These are phyloP conservation scores for Apophysomyces sp. DNA, from an alignment of 371 early-diverging fungal species.

Conservation along the genomic window DNA sequence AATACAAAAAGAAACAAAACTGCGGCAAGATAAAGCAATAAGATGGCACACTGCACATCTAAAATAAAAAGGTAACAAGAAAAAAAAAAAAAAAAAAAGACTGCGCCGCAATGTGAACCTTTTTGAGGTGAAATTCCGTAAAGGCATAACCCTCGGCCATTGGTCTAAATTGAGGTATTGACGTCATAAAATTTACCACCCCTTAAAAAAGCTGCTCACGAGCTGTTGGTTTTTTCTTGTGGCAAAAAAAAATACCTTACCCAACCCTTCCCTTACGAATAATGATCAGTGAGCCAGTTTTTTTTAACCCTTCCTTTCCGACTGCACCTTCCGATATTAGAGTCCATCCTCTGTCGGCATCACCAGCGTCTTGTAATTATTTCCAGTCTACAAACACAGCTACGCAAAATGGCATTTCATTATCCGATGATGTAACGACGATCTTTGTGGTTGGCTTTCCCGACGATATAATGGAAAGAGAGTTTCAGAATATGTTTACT, in stretches of 20 bases:
- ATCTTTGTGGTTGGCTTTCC: conserved; percentile 98
- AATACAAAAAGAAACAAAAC: background rate
- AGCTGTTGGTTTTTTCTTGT: background rate
- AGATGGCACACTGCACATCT: background rate
- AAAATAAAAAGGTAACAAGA: background rate
- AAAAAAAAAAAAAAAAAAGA: background rate
- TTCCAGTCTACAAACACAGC: background rate
- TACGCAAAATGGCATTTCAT: background rate
- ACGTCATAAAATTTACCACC: background rate
- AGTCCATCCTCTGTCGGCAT: conserved; percentile 8
- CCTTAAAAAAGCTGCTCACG: background rate
- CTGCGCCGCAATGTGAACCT: background rate
- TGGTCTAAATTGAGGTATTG: background rate
- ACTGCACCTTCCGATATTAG: conserved; percentile 8
- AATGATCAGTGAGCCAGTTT: conserved; percentile 12
- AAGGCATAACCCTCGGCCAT: background rate
- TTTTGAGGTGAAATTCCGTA: background rate
- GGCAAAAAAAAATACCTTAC: conserved; percentile 2
- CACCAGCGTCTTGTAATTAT: background rate
- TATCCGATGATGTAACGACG: conserved; percentile 75
- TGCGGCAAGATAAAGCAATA: background rate
- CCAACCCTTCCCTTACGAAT: background rate
- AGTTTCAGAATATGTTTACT: conserved; percentile 96
- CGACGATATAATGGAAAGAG: conserved; percentile 93
- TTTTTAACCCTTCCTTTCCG: background rate